Evolutionary conservation across 2,329 filamentous ascomycete genomes (phyloP).

Genomic region (Torrubiellomyces zombiae): DNA sequence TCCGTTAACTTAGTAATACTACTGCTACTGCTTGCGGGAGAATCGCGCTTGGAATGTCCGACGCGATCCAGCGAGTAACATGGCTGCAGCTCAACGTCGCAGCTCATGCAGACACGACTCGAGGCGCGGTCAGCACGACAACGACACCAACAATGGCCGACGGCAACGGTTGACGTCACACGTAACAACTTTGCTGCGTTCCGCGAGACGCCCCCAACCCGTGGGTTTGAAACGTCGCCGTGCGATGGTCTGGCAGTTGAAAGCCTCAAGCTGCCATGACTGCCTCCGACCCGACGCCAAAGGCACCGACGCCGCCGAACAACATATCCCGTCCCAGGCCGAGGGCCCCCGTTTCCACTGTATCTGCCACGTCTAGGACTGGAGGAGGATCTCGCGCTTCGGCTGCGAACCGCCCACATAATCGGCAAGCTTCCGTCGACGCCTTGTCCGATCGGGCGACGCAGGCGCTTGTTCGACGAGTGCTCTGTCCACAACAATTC

Average conservation of each 20-base stretch:
- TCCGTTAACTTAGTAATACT: no score
- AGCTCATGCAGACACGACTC: no score
- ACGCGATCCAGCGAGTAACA: no score
- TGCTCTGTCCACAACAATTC: constrained; percentile 59
- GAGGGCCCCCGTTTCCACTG: constrained; percentile 4
- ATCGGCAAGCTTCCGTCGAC: constrained; percentile 23
- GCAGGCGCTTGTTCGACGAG: constrained; percentile 61
- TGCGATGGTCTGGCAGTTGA: constrained; percentile 11
- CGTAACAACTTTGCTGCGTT: neutral
- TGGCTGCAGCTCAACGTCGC: no score
- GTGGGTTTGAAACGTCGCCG: no score
- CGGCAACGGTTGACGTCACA: neutral
- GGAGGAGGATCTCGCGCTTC: no score
- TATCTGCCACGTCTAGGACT: no score
- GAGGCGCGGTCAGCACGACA: no score
- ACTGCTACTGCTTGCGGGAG: no score
- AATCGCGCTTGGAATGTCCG: no score
- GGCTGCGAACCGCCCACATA: constrained; percentile 13
- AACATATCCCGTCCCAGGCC: constrained; percentile 4
- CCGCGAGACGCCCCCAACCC: no score
- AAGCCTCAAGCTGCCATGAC: constrained; percentile 12
- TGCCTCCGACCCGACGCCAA: constrained; percentile 8
- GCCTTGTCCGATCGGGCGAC: constrained; percentile 66
- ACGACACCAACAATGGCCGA: constrained; percentile 1
- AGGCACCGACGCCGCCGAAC: constrained; percentile 5